phyloP scores from a whole-genome alignment of 495 filamentous ascomycete genomes.

The Talaromyces nanjingensis region DNA sequence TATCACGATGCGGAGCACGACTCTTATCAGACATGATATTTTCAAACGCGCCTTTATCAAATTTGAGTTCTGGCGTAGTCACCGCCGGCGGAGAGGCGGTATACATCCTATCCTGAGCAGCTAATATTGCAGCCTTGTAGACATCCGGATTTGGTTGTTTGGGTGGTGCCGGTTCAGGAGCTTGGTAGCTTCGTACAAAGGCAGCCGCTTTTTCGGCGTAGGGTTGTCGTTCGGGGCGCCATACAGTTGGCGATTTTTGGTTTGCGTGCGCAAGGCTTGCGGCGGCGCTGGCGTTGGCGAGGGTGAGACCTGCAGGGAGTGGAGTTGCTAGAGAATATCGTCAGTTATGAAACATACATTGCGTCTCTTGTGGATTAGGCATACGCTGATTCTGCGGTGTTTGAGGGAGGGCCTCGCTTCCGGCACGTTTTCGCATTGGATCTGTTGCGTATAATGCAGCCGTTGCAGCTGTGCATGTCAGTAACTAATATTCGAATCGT shows the following conservation, averaged over 20 bases:
- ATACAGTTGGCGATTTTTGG: conserved; percentile 51
- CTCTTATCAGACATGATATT: conserved; percentile 30
- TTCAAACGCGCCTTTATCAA: not conserved
- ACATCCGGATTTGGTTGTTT: conserved; percentile 52
- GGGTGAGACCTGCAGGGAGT: conserved; percentile 45
- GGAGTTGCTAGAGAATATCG: not conserved
- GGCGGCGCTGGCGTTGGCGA: conserved; percentile 66
- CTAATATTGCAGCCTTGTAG: conserved; percentile 66
- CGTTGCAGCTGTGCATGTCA: conserved; percentile 34
- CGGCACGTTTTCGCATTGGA: conserved; percentile 31
- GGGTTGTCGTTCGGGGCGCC: conserved; percentile 52
- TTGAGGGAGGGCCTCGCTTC: conserved; percentile 43
- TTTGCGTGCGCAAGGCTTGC: conserved; percentile 66
- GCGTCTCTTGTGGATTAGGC: not conserved
- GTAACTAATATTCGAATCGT: not conserved
- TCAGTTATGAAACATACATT: not conserved
- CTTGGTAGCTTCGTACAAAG: conserved; percentile 60
- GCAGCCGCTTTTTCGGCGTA: conserved; percentile 63
- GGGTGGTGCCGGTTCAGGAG: conserved; percentile 46
- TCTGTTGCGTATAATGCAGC: conserved; percentile 46
- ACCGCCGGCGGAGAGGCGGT: conserved; percentile 25
- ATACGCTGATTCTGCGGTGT: not conserved
- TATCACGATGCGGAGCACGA: conserved; percentile 12
- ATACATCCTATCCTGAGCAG: conserved; percentile 51
- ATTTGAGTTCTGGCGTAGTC: conserved; percentile 21